phyloP scores from a whole-genome alignment of 2,329 filamentous ascomycete species.

The Sarocladium strictum region DNA sequence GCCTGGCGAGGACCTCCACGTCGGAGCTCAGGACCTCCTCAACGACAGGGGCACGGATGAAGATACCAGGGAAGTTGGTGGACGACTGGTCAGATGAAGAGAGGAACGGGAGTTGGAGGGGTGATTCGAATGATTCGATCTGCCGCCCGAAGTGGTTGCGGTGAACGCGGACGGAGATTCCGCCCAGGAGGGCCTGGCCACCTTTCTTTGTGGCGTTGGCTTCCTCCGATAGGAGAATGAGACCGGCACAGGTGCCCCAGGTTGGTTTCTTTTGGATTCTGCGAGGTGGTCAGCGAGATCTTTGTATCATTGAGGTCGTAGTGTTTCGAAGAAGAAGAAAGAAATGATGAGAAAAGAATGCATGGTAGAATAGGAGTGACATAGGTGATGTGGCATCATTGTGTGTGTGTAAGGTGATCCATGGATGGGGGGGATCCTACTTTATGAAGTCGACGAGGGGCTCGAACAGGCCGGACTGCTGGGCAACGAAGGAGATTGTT shows the following conservation, averaged over 20 bases:
- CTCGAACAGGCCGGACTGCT: constrained; percentile 73
- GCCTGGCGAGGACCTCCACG: constrained; percentile 47
- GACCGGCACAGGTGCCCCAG: constrained; percentile 94
- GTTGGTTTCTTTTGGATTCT: constrained; percentile 73
- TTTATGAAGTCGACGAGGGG: constrained; percentile 88
- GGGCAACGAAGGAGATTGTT: constrained; percentile 82
- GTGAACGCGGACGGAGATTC: constrained; percentile 83
- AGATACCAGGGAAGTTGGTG: constrained; percentile 66
- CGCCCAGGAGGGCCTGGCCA: constrained; percentile 89
- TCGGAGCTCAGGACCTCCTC: constrained; percentile 61
- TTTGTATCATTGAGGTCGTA: neutral
- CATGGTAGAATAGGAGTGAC: no score
- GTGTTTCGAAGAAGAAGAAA: neutral
- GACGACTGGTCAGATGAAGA: constrained; percentile 17
- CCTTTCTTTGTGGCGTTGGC: constrained; percentile 86
- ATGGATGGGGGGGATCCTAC: constrained; percentile 40
- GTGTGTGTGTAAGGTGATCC: neutral
- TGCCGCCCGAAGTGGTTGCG: constrained; percentile 94
- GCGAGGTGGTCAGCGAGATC: constrained; percentile 10
- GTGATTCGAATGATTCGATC: constrained; percentile 81
- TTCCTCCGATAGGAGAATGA: constrained; percentile 83
- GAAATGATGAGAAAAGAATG: no score
- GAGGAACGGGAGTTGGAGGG: constrained; percentile 68
- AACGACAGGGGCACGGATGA: constrained; percentile 91
- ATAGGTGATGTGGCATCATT: no score